Base-by-base conservation (phyloP, 2,329 filamentous ascomycete species). In the Raffaelea albimanens region DNA sequence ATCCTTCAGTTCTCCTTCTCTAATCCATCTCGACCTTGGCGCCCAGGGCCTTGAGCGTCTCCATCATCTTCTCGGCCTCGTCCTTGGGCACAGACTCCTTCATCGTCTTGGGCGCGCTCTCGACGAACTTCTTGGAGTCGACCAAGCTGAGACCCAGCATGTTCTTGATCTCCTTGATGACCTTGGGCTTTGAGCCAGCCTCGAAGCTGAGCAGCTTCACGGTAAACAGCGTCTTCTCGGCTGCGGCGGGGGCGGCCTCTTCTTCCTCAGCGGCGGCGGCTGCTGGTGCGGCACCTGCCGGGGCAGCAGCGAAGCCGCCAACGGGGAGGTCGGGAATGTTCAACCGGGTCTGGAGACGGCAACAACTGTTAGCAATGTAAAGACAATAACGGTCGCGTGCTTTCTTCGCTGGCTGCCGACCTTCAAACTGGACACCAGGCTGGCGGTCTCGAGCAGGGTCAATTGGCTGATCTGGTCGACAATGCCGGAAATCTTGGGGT, bases 91-190 rank as follows among this genome's bases (percentile, higher is more conserved):
- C 89, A 45, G 86, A 90, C 72, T 99, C 93, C 83, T 97, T 97
- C 87, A 99, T 87, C 68, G 87, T 73, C 84, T 99, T 99, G 55
- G 93, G 93, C 58, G 87, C 90, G 63, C 87, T 88, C 78, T 99
- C 93, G 56, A 98, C 93, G 62, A 99, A 99, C 76, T 99, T 99
- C 85, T 99, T 99, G 72, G 87, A 95, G 70, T 99, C 93, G 58
- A 99, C 94, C 73, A 99, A 78, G 66, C 87, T 94, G 63, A 98
- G 71, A 40, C 93, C 93, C 52, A 99, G 75, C 80, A 98, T 77
- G 62, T 81, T 83, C 82, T 99, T 99, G 73, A 99, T 79, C 75
- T 99, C 93, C 80, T 99, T 99, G 78, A 98, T 99, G 61, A 98
- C 76, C 85, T 99, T 99, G 61, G 94, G 89, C 77, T 99, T 99